phyloP scores from a whole-genome alignment of 139 green algal species.

The Closterium sp. region DNA sequence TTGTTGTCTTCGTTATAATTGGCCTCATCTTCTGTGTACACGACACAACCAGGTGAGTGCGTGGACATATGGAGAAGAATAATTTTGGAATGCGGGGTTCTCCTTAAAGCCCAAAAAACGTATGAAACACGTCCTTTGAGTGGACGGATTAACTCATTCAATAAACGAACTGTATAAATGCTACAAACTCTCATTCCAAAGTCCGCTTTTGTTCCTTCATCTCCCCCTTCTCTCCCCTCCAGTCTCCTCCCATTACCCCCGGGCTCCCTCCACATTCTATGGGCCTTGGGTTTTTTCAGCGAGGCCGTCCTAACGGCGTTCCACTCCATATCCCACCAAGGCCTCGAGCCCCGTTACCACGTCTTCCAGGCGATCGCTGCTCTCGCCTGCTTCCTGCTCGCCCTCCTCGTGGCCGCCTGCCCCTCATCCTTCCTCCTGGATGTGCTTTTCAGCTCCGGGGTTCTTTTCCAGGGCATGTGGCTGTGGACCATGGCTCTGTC shows the following conservation, averaged over 20 bases:
- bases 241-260: slow-evolving; percentile 23
- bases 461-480: slow-evolving; percentile 35
- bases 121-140: too few species aligned
- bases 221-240: neutral
- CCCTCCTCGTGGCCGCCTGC: neutral
- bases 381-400: neutral
- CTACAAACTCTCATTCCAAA: too few species aligned
- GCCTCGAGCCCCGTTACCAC: slow-evolving; percentile 39
- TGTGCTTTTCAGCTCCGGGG: neutral
- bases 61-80: too few species aligned
- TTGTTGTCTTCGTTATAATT: neutral
- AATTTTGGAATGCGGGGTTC: too few species aligned
- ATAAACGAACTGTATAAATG: too few species aligned
- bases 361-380: slow-evolving; percentile 4
- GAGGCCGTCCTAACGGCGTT: slow-evolving; percentile 33
- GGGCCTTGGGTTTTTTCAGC: neutral
- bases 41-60: neutral
- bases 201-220: too few species aligned
- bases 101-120: too few species aligned
- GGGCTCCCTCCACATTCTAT: slow-evolving; percentile 24
- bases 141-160: too few species aligned
- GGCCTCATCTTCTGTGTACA: neutral
- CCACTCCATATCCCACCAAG: slow-evolving; percentile 32
- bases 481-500: slow-evolving; percentile 15
- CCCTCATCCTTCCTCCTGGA: slow-evolving; percentile 22